Evolutionary conservation across 495 filamentous ascomycete genomes (phyloP), one percentile per base, ranked within the genome.

Genomic region (Xylaria castorea): DNA sequence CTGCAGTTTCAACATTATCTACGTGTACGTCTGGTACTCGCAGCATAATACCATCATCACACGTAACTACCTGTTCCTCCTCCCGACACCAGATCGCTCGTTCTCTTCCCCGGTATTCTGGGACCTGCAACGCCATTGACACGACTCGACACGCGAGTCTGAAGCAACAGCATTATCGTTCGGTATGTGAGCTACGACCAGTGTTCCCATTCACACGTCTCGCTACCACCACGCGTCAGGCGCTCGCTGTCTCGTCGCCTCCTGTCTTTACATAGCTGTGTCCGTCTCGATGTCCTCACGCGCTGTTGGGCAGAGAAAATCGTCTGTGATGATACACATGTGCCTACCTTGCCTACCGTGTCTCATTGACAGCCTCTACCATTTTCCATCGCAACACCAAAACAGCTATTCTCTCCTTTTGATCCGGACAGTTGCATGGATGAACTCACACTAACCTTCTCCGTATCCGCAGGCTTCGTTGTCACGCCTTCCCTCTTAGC

Each of bases 401-500:
- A 36, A 40, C 50, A 50, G 44, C 46, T 55, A 25, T 18, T 38
- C 42, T 57, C 40, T 22, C 32, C 55, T 38, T 66, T 60, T 18
- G 25, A 57, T n/a, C 27, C n/a, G 57, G 8, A 62, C 50, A 51
- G 20, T 12, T 46, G 22, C 48, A 67, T 38, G 53, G 69, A 60
- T 65, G 60, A 60, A 34, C 53, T 40, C 8, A 42, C 36, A 64
- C 75, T 77, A 66, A 79, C 53, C 61, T 74, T 70, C 63, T 71
- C 63, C 42, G 40, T 42, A 14, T 71, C 71, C 63, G 18, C 61
- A 79, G 74, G 76, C 60, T 74, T 48, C 58, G 78, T 74, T n/a
- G 77, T 74, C 20, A 71, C 72, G 55, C 75, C 74, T 79, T 77
- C 75, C 69, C 58, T 73, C 64, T 44, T 67, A 65, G 66, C 58